Base-by-base conservation (phyloP, 129 eudicot species). In the Flaveria robusta region DNA sequence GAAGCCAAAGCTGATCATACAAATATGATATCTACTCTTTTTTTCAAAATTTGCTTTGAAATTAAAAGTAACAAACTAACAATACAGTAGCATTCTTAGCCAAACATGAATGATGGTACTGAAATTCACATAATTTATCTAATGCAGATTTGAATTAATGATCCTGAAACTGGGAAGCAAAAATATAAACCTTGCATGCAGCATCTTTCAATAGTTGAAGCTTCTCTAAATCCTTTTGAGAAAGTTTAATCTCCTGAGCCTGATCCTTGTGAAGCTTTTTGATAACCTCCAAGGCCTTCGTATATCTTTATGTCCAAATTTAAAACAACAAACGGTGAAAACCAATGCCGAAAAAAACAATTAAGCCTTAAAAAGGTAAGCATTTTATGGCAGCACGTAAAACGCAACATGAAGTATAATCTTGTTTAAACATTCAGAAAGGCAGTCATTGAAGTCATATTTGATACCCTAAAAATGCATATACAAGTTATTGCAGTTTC, bases 231-330 rank as follows among this genome's bases (percentile, higher is more conserved):
- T 88, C 91, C 81, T 91, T 87, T 85, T 91, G 92, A 78, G 80
- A 87, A 64, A 93, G 76, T 85, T 94, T 94, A 60, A 94, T 91
- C 80, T 94, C 98, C 74, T 85, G 96, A 27, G 90, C 91, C 86
- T 94, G 97, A 82, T 94, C 98, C 86, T 89, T 94, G 85, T 94
- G 97, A 79, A 94, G 98, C 86, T 94, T 94, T 78, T 94, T 94
- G 39, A 94, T 94, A 39, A 91, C 86, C 90, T 94, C 98, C 79
- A 94, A 88, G 16, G 98, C 98, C 83, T 91, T 94, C 16, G 98
- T 94, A 83, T 94, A 94, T 80, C 98, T 79, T 72, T 87, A 68
- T 26, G 43, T 23, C 55, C 7, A 20, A 37, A 34, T 47, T 62
- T 65, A 69, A 63, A 62, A 19, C 49, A 65, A 55, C 20, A 72